phyloP scores from a whole-genome alignment of 208 protist species.

The Wallacemonas rigidus region DNA sequence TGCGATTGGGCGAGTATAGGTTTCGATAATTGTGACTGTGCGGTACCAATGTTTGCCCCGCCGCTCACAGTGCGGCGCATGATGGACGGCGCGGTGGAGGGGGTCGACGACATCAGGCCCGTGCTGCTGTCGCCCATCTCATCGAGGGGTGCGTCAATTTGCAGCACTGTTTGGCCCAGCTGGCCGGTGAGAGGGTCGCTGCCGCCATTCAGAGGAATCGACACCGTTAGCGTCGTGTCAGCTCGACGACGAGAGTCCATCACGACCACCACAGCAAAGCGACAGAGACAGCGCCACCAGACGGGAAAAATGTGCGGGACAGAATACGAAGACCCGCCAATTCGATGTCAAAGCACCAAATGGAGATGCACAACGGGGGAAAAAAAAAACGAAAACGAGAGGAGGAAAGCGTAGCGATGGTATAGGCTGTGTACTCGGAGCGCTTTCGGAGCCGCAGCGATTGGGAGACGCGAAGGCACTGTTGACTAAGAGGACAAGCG shows the following conservation, averaged over 20 bases:
- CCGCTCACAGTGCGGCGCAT: neutral
- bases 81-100: neutral
- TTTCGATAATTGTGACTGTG: conserved; percentile 41
- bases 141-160: neutral
- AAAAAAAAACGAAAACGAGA: too few relatives aligned
- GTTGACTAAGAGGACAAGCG: too few relatives aligned
- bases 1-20: conserved; percentile 48
- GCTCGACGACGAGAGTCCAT: neutral
- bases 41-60: neutral
- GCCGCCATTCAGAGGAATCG: neutral
- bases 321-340: too few relatives aligned
- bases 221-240: conserved; percentile 6
- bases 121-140: conserved; percentile 1
- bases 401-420: too few relatives aligned
- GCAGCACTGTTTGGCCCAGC: neutral
- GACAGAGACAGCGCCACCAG: conserved; percentile 21
- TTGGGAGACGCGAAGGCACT: too few relatives aligned
- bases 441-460: too few relatives aligned
- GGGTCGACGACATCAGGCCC: too few relatives aligned
- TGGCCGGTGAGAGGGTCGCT: conserved; percentile 12
- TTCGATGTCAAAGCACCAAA: too few relatives aligned
- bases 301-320: too few relatives aligned
- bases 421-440: too few relatives aligned
- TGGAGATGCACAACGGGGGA: too few relatives aligned
- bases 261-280: conserved; percentile 63